Evolutionary conservation across 805 yeast genomes (phyloP), one percentile per base, ranked within the genome.

Genomic region (Saturnispora sanitii): DNA sequence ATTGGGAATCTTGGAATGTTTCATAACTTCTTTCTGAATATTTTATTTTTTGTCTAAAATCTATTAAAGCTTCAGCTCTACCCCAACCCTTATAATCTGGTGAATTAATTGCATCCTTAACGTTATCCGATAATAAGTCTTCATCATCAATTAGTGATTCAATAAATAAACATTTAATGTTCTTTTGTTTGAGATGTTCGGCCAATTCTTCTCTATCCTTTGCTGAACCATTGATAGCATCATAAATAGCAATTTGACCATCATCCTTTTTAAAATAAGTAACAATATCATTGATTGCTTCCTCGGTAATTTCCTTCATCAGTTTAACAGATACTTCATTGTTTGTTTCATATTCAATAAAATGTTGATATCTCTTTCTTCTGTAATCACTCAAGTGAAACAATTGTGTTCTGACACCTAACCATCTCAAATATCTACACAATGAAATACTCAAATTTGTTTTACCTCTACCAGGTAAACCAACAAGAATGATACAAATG

Each of bases 241-340:
- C 99, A 60, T 84, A 92, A 18, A 92, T 84, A 4, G 95, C 98
- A 25, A 92, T 85, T 62, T 92, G 98, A 9, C 97, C 97, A 53
- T 75, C 76, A 46, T 79, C 85, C 22, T 72, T 71, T 47, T 74
- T 72, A 59, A 85, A 86, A 53, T 83, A 87, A 19, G 67, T 64
- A 41, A 72, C 56, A 58, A 90, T 77, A 55, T 86, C 96, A 35
- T 62, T 62, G 29, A 82, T 58, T 50, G 94, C 85, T 30, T 73
- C 70, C 35, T 72, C 66, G 32, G 81, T 68, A 18, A 88, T 71
- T 46, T 69, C 63, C 38, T 94, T 73, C 38, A 77, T 63, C 35
- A 62, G 65, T 15, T 65, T 61, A 5, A 78, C 80, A 22, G 52
- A 56, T 25, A 54, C 58, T 6, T 82, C 77, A 48, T 82, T 90